Evolutionary conservation across 1,284 basidiomycete species (phyloP).

Genomic region (Tylopilus sp.): DNA sequence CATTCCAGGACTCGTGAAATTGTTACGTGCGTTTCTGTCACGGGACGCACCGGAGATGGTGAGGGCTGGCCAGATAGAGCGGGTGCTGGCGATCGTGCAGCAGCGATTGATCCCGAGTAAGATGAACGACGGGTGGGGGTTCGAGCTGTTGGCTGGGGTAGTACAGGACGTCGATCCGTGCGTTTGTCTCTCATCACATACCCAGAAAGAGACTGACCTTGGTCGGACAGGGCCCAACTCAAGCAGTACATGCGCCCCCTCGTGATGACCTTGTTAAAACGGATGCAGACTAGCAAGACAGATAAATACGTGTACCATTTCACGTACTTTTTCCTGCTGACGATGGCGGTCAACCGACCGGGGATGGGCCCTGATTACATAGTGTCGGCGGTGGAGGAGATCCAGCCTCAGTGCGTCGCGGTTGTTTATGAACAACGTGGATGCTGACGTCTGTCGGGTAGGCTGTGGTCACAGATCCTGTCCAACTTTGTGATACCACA

Average conservation of each 20-base stretch:
- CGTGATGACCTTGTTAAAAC: constrained; percentile 85
- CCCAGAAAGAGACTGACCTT: constrained; percentile 17
- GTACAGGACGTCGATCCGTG: constrained; percentile 80
- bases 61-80: constrained; percentile 79
- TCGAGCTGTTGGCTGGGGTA: constrained; percentile 89
- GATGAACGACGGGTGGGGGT: constrained; percentile 91
- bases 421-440: neutral
- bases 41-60: constrained; percentile 80
- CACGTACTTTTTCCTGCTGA: constrained; percentile 82
- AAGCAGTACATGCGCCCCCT: constrained; percentile 83
- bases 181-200: too few relatives aligned
- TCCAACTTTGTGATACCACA: constrained; percentile 87
- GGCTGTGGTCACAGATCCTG: constrained; percentile 89
- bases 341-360: constrained; percentile 79
- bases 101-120: constrained; percentile 91
- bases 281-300: constrained; percentile 92
- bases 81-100: constrained; percentile 92
- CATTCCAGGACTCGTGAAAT: constrained; percentile 92
- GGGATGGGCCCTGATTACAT: constrained; percentile 84
- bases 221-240: constrained; percentile 65
- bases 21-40: constrained; percentile 88
- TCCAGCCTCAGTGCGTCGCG: constrained; percentile 82
- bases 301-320: constrained; percentile 91
- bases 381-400: constrained; percentile 81
- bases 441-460: constrained; percentile 43